Evolutionary conservation across 139 green algal species (phyloP), one percentile per base, ranked within the genome.

Genomic region (Asterochloris erici): DNA sequence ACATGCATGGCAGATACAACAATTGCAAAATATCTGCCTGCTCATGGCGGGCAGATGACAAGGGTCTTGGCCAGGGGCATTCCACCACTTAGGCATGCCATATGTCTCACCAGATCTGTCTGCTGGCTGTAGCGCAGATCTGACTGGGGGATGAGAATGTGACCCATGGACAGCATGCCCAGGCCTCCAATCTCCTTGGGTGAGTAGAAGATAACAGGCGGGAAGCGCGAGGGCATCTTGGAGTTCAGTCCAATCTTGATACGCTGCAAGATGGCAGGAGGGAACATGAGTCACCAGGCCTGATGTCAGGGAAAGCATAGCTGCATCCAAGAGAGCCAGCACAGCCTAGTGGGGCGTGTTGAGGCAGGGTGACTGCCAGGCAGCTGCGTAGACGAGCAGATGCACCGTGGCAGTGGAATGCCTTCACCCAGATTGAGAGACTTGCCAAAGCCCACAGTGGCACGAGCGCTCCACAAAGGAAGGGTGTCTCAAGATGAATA

Each of bases 221-320:
- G 97, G 91, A 99, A 99, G 64, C 95, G 90, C 2, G 88, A 95
- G 79, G 95, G 95, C 94, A 98, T 99, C 93, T 99, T 99, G 73
- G 93, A 98, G 93, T 99, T 99, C 77, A 99, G 92, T 64, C 96
- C 96, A 82, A 99, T 98, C 93, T 99, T 98, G 90, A 98, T 96
- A 66, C 90, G 85, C 88, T 91, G 88, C 87, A 90, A 38, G 15
- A 27, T 27, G 62, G 14, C 27, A 81, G 38, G 38, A 54, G 27
- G 29, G 62, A 70, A 19, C 23, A 19, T 9, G 14, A 12, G 29
- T 79, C 74, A 79, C 14, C 19, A 2, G 23, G 6, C 2, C 71
- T 10, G 6, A 83, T 28, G 17, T 2, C 15, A 74, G 21, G 64
- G 17, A 1, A 82, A 28, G 26, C 10, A 13, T 77, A 9, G 19